Percentiles rank a stretch among this genome's conserved stretches.
phyloP scores from a whole-genome alignment of 257 asterid genomes.

The Solanum sejunctum region DNA sequence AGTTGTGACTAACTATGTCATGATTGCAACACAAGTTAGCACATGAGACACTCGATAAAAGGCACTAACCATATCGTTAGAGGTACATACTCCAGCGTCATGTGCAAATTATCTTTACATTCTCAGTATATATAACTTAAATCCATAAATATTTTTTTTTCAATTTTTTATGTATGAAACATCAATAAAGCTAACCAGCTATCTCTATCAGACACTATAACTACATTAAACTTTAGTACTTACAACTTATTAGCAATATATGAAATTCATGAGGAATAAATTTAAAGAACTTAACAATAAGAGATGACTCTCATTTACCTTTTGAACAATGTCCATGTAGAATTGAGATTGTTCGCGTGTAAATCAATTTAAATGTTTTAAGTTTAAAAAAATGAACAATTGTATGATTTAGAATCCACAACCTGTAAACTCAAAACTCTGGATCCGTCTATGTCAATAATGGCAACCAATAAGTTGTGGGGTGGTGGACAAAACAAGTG shows the following conservation, averaged over 20 bases:
- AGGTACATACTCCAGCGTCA: not conserved
- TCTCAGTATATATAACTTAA: not conserved
- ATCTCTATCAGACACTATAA: not conserved
- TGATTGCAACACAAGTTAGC: not conserved
- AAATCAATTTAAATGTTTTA: not conserved
- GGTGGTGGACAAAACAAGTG: conserved; percentile 24
- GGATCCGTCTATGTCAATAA: not conserved
- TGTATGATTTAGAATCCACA: not conserved
- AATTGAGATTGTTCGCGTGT: not conserved
- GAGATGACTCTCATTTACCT: not conserved
- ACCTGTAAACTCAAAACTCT: not conserved
- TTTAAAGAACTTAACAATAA: not conserved
- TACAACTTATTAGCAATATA: not conserved
- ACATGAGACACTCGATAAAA: too few relatives aligned
- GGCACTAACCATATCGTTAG: not conserved
- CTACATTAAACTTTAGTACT: not conserved
- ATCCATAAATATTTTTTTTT: not conserved
- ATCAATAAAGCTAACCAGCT: not conserved
- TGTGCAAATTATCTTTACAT: not conserved
- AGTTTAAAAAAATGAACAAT: conserved; percentile 3
- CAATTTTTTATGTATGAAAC: not conserved
- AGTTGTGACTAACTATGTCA: not conserved
- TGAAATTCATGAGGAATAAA: not conserved
- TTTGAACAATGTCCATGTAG: not conserved
- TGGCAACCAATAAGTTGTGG: conserved; percentile 35